Evolutionary conservation across 768 basidiomycete species (phyloP).

Genomic region (Cyclocybe cylindracea): DNA sequence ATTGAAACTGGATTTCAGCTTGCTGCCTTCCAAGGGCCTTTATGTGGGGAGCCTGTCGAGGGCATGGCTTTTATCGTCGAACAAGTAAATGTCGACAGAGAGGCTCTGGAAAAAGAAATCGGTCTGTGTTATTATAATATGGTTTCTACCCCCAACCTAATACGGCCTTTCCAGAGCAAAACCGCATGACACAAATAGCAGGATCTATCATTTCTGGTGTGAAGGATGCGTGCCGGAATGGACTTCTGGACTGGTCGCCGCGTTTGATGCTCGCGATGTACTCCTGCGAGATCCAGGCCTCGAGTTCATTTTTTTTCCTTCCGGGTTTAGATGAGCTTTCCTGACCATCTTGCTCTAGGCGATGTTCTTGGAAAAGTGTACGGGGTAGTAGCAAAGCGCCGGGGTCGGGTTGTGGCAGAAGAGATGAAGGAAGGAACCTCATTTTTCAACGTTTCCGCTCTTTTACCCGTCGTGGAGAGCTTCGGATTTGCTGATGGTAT

Average conservation of each 20-base stretch:
- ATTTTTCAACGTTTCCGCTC: constrained; percentile 89
- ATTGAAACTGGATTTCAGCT: constrained; percentile 95
- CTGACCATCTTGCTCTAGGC: constrained; percentile 44
- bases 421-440: constrained; percentile 98
- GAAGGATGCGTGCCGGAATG: constrained; percentile 87
- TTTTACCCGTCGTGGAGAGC: constrained; percentile 94
- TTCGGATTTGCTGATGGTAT: constrained; percentile 96
- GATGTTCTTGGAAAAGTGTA: constrained; percentile 98
- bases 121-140: constrained; percentile 41
- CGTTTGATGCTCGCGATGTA: constrained; percentile 98
- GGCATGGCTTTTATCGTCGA: constrained; percentile 93
- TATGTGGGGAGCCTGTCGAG: constrained; percentile 94
- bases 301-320: constrained; percentile 59
- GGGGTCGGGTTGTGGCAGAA: constrained; percentile 91
- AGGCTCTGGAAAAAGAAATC: constrained; percentile 63
- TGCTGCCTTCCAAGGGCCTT: constrained; percentile 90
- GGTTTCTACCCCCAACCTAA: neutral
- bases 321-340: constrained; percentile 10
- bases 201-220: constrained; percentile 90
- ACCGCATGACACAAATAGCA: constrained; percentile 78
- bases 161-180: constrained; percentile 55
- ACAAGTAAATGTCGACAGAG: constrained; percentile 60
- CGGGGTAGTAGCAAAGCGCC: constrained; percentile 87
- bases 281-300: constrained; percentile 96
- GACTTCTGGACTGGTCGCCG: constrained; percentile 96